These are phyloP conservation scores for Persicaria maculosa DNA, from an alignment of 148 eudicot species.

Conservation along the genomic window DNA sequence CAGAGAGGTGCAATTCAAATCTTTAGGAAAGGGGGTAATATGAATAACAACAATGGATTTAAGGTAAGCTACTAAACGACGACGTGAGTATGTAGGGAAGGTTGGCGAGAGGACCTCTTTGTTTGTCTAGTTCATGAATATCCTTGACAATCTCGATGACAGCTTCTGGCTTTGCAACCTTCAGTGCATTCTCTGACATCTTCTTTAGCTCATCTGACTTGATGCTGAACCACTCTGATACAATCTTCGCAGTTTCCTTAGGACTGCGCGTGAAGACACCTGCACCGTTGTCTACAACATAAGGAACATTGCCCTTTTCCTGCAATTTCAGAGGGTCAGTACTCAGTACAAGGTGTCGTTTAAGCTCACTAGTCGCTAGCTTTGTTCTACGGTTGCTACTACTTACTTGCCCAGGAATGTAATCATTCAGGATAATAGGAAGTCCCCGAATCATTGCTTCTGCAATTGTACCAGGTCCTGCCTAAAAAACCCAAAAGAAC, in stretches of 20 bases:
- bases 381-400: background rate
- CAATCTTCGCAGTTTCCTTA: constrained; percentile 71
- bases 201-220: constrained; percentile 53
- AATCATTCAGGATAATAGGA: constrained; percentile 93
- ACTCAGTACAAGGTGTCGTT: background rate
- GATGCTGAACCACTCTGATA: constrained; percentile 83
- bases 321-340: constrained; percentile 12
- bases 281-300: constrained; percentile 87
- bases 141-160: constrained; percentile 93
- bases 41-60: background rate
- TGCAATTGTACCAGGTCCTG: constrained; percentile 97
- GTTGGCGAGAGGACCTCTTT: constrained; percentile 69
- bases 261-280: constrained; percentile 90
- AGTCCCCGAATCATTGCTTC: constrained; percentile 95
- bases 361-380: no score
- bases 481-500: constrained; percentile 10
- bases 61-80: constrained; percentile 59
- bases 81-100: constrained; percentile 75
- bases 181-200: constrained; percentile 83
- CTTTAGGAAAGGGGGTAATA: no score
- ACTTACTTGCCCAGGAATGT: constrained; percentile 94
- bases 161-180: constrained; percentile 87
- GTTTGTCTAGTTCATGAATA: constrained; percentile 69
- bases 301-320: constrained; percentile 97
- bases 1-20: no score